Percentiles rank a stretch among this genome's conserved stretches.
Evolutionary conservation across 1,284 basidiomycete genomes (phyloP).

Genomic region (Leccinum subrobustum): DNA sequence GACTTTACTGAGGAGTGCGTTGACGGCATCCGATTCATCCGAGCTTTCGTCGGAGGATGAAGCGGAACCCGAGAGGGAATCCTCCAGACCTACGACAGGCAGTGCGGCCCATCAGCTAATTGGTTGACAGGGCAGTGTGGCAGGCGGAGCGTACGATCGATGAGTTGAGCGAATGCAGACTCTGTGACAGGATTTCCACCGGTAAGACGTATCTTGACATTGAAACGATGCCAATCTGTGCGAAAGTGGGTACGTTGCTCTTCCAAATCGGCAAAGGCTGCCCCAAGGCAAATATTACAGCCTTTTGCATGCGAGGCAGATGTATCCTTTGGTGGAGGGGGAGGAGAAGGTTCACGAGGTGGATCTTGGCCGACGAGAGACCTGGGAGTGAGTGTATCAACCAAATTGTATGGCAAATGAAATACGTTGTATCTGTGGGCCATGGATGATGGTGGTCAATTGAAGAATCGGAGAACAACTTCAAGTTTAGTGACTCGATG

Average conservation of each 20-base stretch:
- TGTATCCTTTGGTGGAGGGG: constrained; percentile 26
- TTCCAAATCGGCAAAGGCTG: constrained; percentile 70
- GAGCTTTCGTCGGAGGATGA: constrained; percentile 57
- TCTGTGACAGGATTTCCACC: constrained; percentile 66
- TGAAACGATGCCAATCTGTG: constrained; percentile 98
- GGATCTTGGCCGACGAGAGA: constrained; percentile 47
- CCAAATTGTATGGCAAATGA: constrained; percentile 63
- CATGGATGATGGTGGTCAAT: constrained; percentile 16
- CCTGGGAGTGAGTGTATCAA: constrained; percentile 66
- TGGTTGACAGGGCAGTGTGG: neutral
- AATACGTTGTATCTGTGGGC: constrained; percentile 50
- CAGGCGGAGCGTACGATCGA: constrained; percentile 60
- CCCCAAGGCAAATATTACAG: constrained; percentile 78
- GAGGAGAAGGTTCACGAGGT: constrained; percentile 33
- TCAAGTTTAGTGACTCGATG: neutral
- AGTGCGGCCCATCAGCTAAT: neutral
- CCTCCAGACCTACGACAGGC: constrained; percentile 63
- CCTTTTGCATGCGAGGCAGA: constrained; percentile 42
- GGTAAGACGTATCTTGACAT: constrained; percentile 79
- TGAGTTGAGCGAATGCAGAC: constrained; percentile 68
- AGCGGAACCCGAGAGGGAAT: constrained; percentile 83
- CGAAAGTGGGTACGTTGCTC: constrained; percentile 88
- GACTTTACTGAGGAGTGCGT: constrained; percentile 64
- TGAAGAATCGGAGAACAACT: neutral
- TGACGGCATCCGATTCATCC: constrained; percentile 64